These are phyloP conservation scores for Hypomyces rosellus DNA, from an alignment of 2,329 filamentous ascomycete genomes.

Conservation along the genomic window DNA sequence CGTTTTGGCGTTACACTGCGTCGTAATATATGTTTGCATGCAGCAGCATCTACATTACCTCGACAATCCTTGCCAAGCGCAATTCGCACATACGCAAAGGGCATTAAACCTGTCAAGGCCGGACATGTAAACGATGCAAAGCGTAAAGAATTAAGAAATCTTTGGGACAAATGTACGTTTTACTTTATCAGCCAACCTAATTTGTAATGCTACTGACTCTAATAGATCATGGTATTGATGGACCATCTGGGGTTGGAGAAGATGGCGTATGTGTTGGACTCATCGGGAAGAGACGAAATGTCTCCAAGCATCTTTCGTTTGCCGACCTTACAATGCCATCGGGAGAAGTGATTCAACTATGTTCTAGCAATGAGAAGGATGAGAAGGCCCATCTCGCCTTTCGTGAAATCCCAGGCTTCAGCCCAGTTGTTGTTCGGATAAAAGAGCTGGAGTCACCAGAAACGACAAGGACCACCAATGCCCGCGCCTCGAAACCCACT, in stretches of 20 bases:
- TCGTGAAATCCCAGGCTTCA: slow-evolving; percentile 41
- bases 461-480: slow-evolving; percentile 17
- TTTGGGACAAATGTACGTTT: slow-evolving; percentile 27
- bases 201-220: not conserved
- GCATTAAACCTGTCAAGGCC: not conserved
- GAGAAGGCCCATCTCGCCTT: slow-evolving; percentile 36
- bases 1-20: slow-evolving; percentile 19
- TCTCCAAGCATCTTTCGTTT: slow-evolving; percentile 66
- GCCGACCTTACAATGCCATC: slow-evolving; percentile 44
- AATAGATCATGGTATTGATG: slow-evolving; percentile 23
- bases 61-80: slow-evolving; percentile 13
- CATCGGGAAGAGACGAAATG: slow-evolving; percentile 59
- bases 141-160: slow-evolving; percentile 19
- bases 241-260: slow-evolving; percentile 14
- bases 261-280: slow-evolving; percentile 49
- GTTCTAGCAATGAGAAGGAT: slow-evolving; percentile 33
- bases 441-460: slow-evolving; percentile 21
- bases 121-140: slow-evolving; percentile 10
- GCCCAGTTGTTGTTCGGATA: slow-evolving; percentile 46
- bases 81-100: slow-evolving; percentile 5
- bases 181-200: not conserved
- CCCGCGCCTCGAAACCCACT: slow-evolving; percentile 40
- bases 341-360: slow-evolving; percentile 39
- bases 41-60: slow-evolving; percentile 1
- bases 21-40: slow-evolving; percentile 1